Percentiles rank a stretch among this genome's conserved stretches.
Evolutionary conservation across 176 grass and related monocot species (phyloP).

Genomic region (Avena insularis): DNA sequence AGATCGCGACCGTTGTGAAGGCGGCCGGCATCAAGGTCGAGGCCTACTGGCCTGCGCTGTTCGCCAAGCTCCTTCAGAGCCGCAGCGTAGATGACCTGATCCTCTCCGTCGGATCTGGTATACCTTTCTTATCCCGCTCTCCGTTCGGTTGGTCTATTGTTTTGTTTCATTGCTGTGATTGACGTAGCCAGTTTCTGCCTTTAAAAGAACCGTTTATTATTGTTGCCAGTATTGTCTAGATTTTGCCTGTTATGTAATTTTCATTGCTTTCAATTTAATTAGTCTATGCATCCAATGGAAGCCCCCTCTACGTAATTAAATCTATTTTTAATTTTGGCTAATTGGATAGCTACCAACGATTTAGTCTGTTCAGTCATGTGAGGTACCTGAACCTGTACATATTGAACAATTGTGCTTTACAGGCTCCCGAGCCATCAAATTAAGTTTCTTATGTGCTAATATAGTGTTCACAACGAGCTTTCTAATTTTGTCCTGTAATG

Average conservation of each 20-base stretch:
- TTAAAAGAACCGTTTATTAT: neutral
- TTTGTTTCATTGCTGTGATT: too few species aligned
- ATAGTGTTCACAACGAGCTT: too few species aligned
- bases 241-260: neutral
- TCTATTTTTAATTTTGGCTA: neutral
- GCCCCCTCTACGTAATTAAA: rapidly evolving
- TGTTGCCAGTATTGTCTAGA: neutral
- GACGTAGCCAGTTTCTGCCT: neutral
- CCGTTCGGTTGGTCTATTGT: neutral
- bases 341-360: too few species aligned
- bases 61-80: slow-evolving; percentile 78
- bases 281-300: neutral
- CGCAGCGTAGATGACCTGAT: slow-evolving; percentile 82
- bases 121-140: neutral
- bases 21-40: slow-evolving; percentile 81
- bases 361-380: neutral
- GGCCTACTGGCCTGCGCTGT: slow-evolving; percentile 80
- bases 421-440: neutral
- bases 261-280: neutral
- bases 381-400: neutral
- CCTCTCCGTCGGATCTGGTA: slow-evolving; percentile 82
- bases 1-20: slow-evolving; percentile 71
- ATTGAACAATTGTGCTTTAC: neutral
- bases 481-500: too few species aligned
- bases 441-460: neutral